Conservation (phyloP, 495 filamentous ascomycete species). For the Cryomyces minteri region DNA sequence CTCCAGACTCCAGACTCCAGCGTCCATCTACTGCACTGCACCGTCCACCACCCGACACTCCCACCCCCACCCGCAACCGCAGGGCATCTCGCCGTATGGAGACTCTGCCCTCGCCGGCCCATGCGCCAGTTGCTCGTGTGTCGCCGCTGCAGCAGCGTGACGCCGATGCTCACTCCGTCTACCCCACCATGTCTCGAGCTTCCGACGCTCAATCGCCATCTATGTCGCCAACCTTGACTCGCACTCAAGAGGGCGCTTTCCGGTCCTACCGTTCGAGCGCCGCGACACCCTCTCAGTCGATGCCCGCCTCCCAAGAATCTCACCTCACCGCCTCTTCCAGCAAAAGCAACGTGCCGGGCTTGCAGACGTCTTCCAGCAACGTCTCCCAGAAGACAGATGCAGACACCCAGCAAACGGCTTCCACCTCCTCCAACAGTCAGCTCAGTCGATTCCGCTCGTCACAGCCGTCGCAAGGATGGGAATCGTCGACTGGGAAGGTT, state of each 20-base stretch:
- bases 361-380: slow-evolving; percentile 4
- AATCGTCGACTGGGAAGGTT: too few relatives aligned
- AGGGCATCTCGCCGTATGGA: background rate
- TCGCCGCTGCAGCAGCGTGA: background rate
- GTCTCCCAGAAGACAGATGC: slow-evolving; percentile 6
- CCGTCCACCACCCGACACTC: too few relatives aligned
- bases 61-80: too few relatives aligned
- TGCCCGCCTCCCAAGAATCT: slow-evolving; percentile 7
- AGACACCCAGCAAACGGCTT: slow-evolving; percentile 6
- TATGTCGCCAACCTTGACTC: too few relatives aligned
- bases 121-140: background rate
- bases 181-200: background rate
- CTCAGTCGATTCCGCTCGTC: background rate
- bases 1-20: too few relatives aligned
- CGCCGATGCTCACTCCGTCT: background rate
- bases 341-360: slow-evolving; percentile 1
- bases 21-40: too few relatives aligned
- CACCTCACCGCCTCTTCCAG: slow-evolving; percentile 3
- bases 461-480: background rate
- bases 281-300: background rate
- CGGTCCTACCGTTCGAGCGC: too few relatives aligned
- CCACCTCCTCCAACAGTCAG: background rate
- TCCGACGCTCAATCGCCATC: too few relatives aligned
- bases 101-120: background rate
- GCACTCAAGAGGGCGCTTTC: too few relatives aligned